Percentiles rank a stretch among this genome's conserved stretches.
Conservation (phyloP, 306 rosid species). For the Cucurbita maxima region DNA sequence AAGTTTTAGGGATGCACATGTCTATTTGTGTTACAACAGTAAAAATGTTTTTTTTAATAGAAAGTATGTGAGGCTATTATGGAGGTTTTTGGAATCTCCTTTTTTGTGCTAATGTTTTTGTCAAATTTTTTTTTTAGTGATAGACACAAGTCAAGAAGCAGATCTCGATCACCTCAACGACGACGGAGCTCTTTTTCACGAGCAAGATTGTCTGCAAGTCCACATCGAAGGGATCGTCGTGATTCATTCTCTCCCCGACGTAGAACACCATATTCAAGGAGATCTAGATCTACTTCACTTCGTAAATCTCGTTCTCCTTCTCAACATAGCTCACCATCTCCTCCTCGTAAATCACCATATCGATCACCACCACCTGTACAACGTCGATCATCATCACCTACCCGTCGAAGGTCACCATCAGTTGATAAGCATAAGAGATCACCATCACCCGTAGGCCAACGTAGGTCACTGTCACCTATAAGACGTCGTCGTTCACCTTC, state of each 20-base stretch:
- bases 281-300: conserved; percentile 16
- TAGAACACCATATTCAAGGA: conserved; percentile 8
- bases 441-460: conserved; percentile 27
- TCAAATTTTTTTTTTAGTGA: conserved; percentile 15
- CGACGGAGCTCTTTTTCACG: conserved; percentile 35
- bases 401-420: conserved; percentile 23
- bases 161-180: conserved; percentile 45
- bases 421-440: conserved; percentile 31
- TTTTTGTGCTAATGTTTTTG: not conserved
- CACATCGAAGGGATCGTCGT: conserved; percentile 9
- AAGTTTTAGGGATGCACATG: not conserved
- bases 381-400: conserved; percentile 3
- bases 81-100: not conserved
- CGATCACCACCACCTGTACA: conserved; percentile 33
- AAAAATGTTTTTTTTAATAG: not conserved
- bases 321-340: conserved; percentile 19
- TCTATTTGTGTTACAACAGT: not conserved
- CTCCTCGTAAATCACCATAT: conserved; percentile 23
- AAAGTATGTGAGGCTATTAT: not conserved
- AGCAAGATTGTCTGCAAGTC: conserved; percentile 22
- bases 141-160: conserved; percentile 38
- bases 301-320: conserved; percentile 20
- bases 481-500: conserved; percentile 12
- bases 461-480: conserved; percentile 29
- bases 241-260: conserved; percentile 22